phyloP scores from a whole-genome alignment of 2,329 filamentous ascomycete species.

The Hirsutella thompsonii region DNA sequence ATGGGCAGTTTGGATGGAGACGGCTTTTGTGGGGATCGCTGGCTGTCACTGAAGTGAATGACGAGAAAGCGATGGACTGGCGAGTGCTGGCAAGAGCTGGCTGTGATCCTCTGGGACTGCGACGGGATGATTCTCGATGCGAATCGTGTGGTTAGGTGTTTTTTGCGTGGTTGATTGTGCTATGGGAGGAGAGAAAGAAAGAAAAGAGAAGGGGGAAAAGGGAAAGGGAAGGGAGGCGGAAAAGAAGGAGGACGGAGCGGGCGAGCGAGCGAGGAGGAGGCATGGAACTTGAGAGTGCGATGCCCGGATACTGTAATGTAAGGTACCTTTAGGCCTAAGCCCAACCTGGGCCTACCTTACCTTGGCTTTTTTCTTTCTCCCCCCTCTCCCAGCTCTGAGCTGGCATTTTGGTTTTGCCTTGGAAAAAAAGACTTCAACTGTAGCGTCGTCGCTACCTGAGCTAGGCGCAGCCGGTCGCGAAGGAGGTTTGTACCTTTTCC shows the following conservation, averaged over 20 bases:
- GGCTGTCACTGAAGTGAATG: constrained; percentile 9
- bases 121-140: constrained; percentile 43
- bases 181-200: constrained; percentile 23
- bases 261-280: no score
- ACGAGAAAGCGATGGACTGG: constrained; percentile 14
- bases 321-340: neutral
- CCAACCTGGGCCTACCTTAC: neutral
- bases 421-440: no score
- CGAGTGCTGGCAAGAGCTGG: constrained; percentile 25
- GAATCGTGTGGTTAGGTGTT: constrained; percentile 36
- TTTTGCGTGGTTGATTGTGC: constrained; percentile 35
- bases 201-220: constrained; percentile 9
- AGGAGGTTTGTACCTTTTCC: no score
- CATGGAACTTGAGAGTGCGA: no score
- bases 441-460: no score
- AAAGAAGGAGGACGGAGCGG: constrained; percentile 7
- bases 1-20: neutral
- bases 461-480: no score
- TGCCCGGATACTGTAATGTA: constrained; percentile 6
- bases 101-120: constrained; percentile 45
- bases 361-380: no score
- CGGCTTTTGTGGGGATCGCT: constrained; percentile 7
- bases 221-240: neutral
- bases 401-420: no score
- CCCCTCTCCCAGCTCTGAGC: no score